Percentiles rank a stretch among this genome's conserved stretches.
These are phyloP conservation scores for Nelumbo lutea DNA, from an alignment of 164 flowering plant species.

Conservation along the genomic window DNA sequence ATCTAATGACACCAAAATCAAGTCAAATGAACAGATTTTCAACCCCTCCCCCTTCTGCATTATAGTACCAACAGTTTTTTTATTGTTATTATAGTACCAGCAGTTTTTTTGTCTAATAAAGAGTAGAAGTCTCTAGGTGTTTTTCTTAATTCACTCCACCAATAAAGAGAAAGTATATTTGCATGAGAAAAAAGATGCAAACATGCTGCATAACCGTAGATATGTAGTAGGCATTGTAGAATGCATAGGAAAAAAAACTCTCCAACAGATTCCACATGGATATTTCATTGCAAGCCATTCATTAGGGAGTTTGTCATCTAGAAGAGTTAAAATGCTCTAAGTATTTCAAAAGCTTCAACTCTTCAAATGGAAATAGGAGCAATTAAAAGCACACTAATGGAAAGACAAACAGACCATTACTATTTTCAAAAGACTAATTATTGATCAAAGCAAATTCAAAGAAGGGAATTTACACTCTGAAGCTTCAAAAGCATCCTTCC, in stretches of 20 bases:
- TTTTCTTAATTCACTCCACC: not conserved
- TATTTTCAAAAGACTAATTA: not conserved
- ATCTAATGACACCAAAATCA: no score
- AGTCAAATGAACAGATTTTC: no score
- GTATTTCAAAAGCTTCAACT: not conserved
- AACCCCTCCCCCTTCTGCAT: no score
- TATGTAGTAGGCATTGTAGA: not conserved
- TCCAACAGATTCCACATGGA: not conserved
- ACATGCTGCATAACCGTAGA: not conserved
- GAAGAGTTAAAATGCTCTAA: no score
- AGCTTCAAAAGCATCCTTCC: conserved; percentile 87
- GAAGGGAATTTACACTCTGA: conserved; percentile 54
- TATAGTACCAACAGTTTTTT: no score
- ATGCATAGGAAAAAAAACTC: not conserved
- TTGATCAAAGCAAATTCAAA: conserved; percentile 5
- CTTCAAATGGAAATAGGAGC: not conserved
- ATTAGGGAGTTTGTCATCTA: not conserved
- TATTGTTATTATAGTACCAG: no score
- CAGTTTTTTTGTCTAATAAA: no score
- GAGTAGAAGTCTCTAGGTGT: not conserved
- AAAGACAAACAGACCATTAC: not conserved
- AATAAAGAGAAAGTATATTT: not conserved
- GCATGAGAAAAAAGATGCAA: not conserved
- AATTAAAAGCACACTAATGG: not conserved
- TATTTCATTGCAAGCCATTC: not conserved